A percentile compares a stretch with the other conserved stretches of the same genome.
phyloP scores from a whole-genome alignment of 208 protist genomes.

The Wallacemonas sp. region DNA sequence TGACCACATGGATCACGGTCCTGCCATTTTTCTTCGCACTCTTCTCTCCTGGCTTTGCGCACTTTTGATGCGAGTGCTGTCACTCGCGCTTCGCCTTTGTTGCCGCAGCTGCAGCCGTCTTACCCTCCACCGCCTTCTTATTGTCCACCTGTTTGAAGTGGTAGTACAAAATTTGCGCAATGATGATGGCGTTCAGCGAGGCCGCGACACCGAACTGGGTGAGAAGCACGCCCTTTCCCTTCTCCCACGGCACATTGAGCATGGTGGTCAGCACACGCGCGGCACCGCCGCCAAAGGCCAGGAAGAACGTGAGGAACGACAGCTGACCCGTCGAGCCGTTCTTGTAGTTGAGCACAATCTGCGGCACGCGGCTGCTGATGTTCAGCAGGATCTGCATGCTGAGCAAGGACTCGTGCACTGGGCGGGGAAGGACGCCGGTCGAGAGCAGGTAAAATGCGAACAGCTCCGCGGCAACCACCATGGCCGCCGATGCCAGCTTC shows the following conservation, averaged over 20 bases:
- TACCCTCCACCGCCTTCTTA: constrained; percentile 1
- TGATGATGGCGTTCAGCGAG: constrained; percentile 62
- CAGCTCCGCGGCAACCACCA: constrained; percentile 37
- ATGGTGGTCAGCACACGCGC: constrained; percentile 79
- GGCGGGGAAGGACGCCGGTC: constrained; percentile 38
- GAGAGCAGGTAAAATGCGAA: constrained; percentile 40
- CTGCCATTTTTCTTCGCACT: too few relatives aligned
- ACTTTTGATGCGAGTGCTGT: too few relatives aligned
- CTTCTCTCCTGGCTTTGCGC: too few relatives aligned
- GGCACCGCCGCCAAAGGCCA: constrained; percentile 72
- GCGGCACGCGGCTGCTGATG: constrained; percentile 73
- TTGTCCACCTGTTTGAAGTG: constrained; percentile 11
- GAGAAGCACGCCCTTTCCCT: constrained; percentile 74
- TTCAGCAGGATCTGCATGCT: constrained; percentile 68
- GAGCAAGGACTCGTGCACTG: constrained; percentile 58
- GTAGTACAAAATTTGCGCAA: constrained; percentile 78
- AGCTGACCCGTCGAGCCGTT: constrained; percentile 72
- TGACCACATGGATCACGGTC: too few relatives aligned
- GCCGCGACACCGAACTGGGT: constrained; percentile 62
- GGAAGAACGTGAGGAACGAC: constrained; percentile 85
- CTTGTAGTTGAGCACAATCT: constrained; percentile 72
- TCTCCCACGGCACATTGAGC: constrained; percentile 80
- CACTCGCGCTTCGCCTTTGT: constrained; percentile 13
- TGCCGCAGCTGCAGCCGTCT: neutral
- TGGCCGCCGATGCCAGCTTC: constrained; percentile 30